Base-by-base conservation (phyloP, 345 rosid genomes). In the Cochlearia excelsa region DNA sequence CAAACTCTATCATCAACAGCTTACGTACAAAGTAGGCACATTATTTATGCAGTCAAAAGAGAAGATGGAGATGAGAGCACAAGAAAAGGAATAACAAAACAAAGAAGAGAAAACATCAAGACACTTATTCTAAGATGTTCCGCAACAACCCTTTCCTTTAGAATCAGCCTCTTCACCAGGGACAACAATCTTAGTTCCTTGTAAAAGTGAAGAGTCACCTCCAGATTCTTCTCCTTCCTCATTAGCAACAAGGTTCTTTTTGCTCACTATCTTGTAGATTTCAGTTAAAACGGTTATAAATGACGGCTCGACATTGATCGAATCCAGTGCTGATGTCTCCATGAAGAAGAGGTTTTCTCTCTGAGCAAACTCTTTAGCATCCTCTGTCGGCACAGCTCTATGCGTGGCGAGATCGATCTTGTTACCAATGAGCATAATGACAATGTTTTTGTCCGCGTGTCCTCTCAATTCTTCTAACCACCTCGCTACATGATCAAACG, bases 381-480 rank as follows among this genome's bases (percentile, higher is more conserved):
- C 23, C 23, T 16, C 23, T 16, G 23, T 16, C 23, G 23, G 23
- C 23, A 16, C 89, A 7, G 91, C 95, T 46, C 89, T 72, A 40
- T 81, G 79, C 39, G 81, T 81, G 9, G 79, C 84, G 55, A 87
- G 64, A 70, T 87, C 91, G 23, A 83, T 78, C 68, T 87, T 87
- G 79, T 87, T 87, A 6, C 88, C 95, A 2, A 84, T 76, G 4
- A 84, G 91, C 85, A 87, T 87, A 60, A 87, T 0, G 87, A 91
- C 23, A 16, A 16, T 16, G 23, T 16, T 16, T 16, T 16, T 16
- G 23, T 16, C 23, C 23, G 23, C 23, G 42, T 87, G 88, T 7
- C 88, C 89, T 67, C 89, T 68, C 56, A 87, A 63, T 51, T 87
- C 91, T 38, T 87, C 95, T n/a, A 87, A 79, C 89, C 91, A 84